Evolutionary conservation across 345 rosid species (phyloP), one percentile per base, ranked within the genome.

Genomic region (Triadica sebifera): DNA sequence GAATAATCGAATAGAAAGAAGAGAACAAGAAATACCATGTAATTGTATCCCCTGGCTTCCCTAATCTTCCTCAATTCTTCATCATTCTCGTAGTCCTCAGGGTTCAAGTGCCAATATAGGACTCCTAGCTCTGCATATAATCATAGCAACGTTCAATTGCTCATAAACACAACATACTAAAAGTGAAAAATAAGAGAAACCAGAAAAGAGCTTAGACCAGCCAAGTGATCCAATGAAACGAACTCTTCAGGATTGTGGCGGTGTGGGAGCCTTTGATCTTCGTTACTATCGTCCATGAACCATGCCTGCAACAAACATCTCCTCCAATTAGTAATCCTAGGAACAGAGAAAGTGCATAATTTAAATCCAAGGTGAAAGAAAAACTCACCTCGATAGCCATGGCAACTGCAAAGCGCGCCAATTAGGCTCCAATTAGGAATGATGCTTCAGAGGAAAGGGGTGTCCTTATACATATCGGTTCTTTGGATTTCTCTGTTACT

Each of bases 71-170:
- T 45, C 77, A 90, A 83, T 49, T 90, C 88, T 20, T 79, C 79
- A 78, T 92, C 96, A 53, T 88, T 86, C 85, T 94, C 97, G n/a
- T 87, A 89, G 77, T 85, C 80, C 25, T 81, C 71, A 2, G 91
- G 96, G 67, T 89, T 90, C 90, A 92, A 79, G 37, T 85, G 82
- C 98, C 98, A 94, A 75, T 85, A 88, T 58, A 94, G 64, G 65
- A 92, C 90, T 69, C 98, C 98, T 71, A 89, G 69, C 46, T 86
- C 97, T 92, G 85, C 82, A 63, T 16, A 52, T 16, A 52, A 8
- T 65, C 68, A 6, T 46, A 49, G 25, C 29, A 29, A 13, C 19
- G 9, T 8, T 20, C 59, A 62, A 38, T 61, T 43, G 61, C 16
- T 52, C 55, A 62, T 20, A 6, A 16, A 52, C 46, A 25, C 19